A percentile compares a stretch with the other conserved stretches of the same genome.
Conservation (phyloP, 2,329 filamentous ascomycete species). For the Parastagonospora nodorum region DNA sequence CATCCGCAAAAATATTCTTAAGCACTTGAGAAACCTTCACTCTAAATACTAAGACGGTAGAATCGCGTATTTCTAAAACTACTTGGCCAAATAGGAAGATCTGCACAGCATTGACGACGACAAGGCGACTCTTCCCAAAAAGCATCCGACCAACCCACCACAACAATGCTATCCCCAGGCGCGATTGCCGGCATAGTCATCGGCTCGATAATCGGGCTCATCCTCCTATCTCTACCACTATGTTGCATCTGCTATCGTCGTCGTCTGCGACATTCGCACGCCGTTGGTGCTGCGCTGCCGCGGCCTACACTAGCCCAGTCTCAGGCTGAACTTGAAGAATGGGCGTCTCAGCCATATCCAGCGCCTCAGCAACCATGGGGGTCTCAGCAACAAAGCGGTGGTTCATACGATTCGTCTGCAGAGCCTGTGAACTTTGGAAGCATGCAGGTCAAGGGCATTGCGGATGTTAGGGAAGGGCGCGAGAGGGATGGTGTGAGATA, state of each 20-base stretch:
- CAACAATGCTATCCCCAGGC: neutral
- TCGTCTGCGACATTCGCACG: neutral
- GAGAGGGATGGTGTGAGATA: neutral
- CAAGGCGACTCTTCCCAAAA: too few species aligned
- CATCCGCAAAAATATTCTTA: too few species aligned
- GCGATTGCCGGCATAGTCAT: slow-evolving; percentile 1
- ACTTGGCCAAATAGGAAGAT: neutral
- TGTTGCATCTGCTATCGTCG: neutral
- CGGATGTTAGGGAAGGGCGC: neutral
- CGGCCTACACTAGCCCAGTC: neutral
- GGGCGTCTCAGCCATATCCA: neutral
- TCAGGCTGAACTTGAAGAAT: neutral
- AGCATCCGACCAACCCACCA: too few species aligned
- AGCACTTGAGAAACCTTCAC: too few species aligned
- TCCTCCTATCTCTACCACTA: neutral
- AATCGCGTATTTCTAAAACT: neutral
- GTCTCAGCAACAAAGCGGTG: neutral
- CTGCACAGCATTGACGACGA: neutral
- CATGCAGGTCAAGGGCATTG: slow-evolving; percentile 1
- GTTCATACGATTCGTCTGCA: neutral
- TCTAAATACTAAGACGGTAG: too few species aligned
- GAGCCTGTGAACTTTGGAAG: neutral
- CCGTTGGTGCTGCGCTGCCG: too few species aligned
- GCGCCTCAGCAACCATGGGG: neutral
- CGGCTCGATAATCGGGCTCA: neutral